Evolutionary conservation across 768 basidiomycete genomes (phyloP), one percentile per base, ranked within the genome.

Genomic region (Termitomyces sp.): DNA sequence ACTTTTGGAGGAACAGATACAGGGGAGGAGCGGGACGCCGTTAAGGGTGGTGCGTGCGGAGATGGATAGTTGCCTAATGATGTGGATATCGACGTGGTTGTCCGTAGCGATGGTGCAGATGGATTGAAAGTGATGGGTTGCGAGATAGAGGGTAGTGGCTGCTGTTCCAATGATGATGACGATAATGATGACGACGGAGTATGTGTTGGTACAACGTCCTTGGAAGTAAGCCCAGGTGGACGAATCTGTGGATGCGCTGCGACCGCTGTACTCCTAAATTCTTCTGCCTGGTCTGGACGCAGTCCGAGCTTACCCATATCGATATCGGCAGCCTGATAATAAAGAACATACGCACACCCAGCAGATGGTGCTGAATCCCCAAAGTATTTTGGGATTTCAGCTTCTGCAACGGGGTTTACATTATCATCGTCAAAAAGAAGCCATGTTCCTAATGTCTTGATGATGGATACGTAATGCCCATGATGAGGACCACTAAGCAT

Each of bases 401-500:
- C 77, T 71, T 98, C 96, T 63, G 88, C 84, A 67, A 99, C 88
- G 1, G 87, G 76, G 46, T 88, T 89, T 53, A 99, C 93, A 59
- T 84, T 90, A 64, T 97, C 93, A 71, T 99, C 97, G 73, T 99
- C 97, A 65, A 98, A 98, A 50, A 96, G 79, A 58, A 93, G 79
- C 97, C 97, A 99, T 50, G 80, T 70, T 40, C 85, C 88, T 60
- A 83, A 79, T 2, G 90, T 89, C 69, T 92, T 93, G 70, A 98
- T 89, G 66, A 98, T 87, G 63, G 95, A 90, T 63, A 98, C 86
- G 71, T 99, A 99, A 76, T 99, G 97, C 0, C 97, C 97, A 66
- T 98, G 97, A 68, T 97, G 90, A n/a, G 94, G 94, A 5, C 96
- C 96, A 66, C 95, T 97, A 61, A 30, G 55, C 43, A 62, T 60